A percentile compares a stretch with the other conserved stretches of the same genome.
Conservation (phyloP, 225 moss, liverwort and hornwort species). For the Pleurozium schreberi region DNA sequence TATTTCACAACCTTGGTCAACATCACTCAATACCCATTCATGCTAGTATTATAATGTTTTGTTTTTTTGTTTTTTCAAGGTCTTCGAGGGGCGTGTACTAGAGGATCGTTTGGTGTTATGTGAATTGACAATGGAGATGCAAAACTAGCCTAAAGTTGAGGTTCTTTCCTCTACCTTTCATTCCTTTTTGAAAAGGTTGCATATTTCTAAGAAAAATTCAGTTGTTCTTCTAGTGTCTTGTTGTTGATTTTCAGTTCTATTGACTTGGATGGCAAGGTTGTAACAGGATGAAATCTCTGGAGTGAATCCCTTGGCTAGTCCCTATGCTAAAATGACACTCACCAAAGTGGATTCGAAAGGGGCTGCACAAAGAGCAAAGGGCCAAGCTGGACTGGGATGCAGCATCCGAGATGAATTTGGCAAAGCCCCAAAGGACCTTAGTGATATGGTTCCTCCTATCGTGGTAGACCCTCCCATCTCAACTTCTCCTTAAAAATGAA, state of each 20-base stretch:
- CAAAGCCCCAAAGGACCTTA: constrained; percentile 51
- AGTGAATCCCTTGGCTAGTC: constrained; percentile 29
- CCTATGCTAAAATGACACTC: constrained; percentile 80
- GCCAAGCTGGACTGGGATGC: constrained; percentile 88
- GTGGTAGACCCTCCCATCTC: constrained; percentile 38
- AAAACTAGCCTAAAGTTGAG: constrained; percentile 85
- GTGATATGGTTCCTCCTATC: constrained; percentile 70
- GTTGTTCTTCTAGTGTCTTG: background rate
- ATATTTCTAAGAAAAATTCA: background rate
- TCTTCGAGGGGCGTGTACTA: constrained; percentile 67
- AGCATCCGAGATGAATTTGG: constrained; percentile 56
- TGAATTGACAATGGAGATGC: constrained; percentile 86
- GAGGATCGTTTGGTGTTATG: constrained; percentile 56
- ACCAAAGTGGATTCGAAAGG: constrained; percentile 92
- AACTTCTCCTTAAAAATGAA: background rate
- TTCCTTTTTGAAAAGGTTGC: background rate
- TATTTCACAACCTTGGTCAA: background rate
- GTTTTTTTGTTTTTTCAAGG: constrained; percentile 11
- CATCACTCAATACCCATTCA: background rate
- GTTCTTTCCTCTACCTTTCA: constrained; percentile 8
- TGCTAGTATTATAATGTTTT: background rate
- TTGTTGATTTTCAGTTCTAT: background rate
- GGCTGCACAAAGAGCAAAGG: constrained; percentile 74
- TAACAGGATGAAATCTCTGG: constrained; percentile 21
- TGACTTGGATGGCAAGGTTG: background rate